Base-by-base conservation (phyloP, 345 rosid genomes). In the Pistacia integerrima region DNA sequence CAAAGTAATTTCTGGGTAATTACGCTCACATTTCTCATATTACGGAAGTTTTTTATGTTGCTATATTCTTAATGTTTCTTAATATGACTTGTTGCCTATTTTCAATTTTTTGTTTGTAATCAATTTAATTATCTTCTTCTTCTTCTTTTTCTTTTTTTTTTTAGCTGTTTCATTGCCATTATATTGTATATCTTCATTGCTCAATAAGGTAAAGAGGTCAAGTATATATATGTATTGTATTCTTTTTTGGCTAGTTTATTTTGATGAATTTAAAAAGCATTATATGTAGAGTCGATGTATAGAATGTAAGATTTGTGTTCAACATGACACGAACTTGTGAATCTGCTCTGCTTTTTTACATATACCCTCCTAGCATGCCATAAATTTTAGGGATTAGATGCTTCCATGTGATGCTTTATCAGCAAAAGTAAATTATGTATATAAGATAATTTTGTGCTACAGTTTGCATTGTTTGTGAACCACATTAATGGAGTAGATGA, bases 171-270 rank as follows among this genome's bases (percentile, higher is more conserved):
- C 33, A 30, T 30, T 30, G 33, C 33, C 33, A 30, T 30, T 30
- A 30, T 30, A 11, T 51, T 14, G 17, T 14, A 51, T 9, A 12
- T 49, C 13, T 2, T 9, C 2, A 49, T 49, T 33, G 36, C 66
- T 33, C 44, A 16, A 62, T 13, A 62, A 36, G 10, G 66, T 14
- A 62, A 62, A 62, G 14, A 62, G 17, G 14, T 38, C 4, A 17
- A 13, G 8, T 17, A 28, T 62, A 16, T 36, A 58, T 36, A 20
- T 30, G 4, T 20, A 20, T 58, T 38, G 4, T 41, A 22, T 38
- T 71, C 64, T n/a, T 41, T 41, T 56, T 71, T n/a, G 55, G 36
- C 74, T 58, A 60, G 54, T 44, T 54, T 60, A 11, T 6, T 25
- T 48, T 59, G 48, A 61, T n/a, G 62, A 38, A 28, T 73, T 30